Base-by-base conservation (phyloP, 495 filamentous ascomycete genomes). In the Penicillium desertorum region DNA sequence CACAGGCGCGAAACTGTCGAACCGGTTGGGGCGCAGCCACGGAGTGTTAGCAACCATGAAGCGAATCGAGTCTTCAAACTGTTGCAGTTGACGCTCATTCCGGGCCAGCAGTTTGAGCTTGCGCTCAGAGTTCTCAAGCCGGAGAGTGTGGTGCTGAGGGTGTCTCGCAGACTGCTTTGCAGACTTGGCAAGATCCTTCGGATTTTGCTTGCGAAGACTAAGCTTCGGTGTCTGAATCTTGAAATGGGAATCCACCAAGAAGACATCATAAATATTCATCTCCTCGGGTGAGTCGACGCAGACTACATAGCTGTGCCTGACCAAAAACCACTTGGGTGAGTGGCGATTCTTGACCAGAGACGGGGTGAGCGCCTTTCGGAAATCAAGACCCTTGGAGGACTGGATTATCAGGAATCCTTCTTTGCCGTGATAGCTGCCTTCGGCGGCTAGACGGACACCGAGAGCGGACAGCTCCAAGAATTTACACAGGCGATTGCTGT, bases 201-300 rank as follows among this genome's bases (percentile, higher is more conserved):
- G 84, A 63, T 87, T 88, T 61, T 81, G 79, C 51, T 86, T 79
- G 27, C 81, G 73, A 23, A 86, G 70, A 45, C 76, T 78, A 57
- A 79, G 75, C 59, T 79, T 81, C 65, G 88, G 88, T 32, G 88
- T 83, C 48, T 91, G 83, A 25, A 96, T 83, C 36, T 82, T 78
- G 71, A 97, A 99, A 57, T 85, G 82, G 1, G 89, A 76, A 64
- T 99, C 94, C 20, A 96, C 88, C 9, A 99, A 81, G 67, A 98
- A 96, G 60, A 98, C 94, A 75, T 99, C 94, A 67, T 97, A 98
- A 41, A 98, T 96, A 66, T 96, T 95, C 92, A 97, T 96, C 62
- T 92, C 93, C 63, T 98, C 93, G 11, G 94, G 94, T 1, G 92
- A 96, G 68, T 99, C 92, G 41, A 98, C 92, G 61, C 95, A 98